phyloP scores from a whole-genome alignment of 768 basidiomycete species.

The Coprinellus micaceus region DNA sequence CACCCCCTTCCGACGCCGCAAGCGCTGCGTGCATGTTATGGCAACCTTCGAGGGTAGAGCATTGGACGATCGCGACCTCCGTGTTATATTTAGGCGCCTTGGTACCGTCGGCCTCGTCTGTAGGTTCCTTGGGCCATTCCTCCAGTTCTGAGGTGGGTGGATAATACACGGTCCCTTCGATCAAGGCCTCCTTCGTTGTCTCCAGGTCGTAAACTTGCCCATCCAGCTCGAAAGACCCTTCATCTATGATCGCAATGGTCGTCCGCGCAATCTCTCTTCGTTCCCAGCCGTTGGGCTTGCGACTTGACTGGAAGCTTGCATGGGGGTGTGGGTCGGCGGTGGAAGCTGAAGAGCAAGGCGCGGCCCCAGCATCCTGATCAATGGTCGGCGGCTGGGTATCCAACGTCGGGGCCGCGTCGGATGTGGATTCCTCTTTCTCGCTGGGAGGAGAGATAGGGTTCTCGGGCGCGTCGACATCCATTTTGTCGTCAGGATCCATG shows the following conservation, averaged over 20 bases:
- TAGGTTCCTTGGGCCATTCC: slow-evolving; percentile 33
- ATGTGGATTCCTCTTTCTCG: too few species aligned
- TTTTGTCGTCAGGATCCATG: too few species aligned
- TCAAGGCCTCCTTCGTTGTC: slow-evolving; percentile 22
- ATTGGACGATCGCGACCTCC: slow-evolving; percentile 40
- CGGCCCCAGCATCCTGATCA: not conserved
- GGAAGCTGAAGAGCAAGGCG: too few species aligned
- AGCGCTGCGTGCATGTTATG: slow-evolving; percentile 22
- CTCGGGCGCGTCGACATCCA: too few species aligned
- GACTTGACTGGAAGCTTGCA: too few species aligned
- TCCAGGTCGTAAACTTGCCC: slow-evolving; percentile 25
- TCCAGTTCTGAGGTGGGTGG: slow-evolving; percentile 43
- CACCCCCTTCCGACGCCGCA: not conserved
- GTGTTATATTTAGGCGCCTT: not conserved
- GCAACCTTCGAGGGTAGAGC: slow-evolving; percentile 50
- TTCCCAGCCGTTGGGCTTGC: not conserved
- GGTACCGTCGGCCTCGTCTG: not conserved
- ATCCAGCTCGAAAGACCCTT: slow-evolving; percentile 35
- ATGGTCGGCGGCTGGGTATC: not conserved
- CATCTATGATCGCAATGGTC: slow-evolving; percentile 45
- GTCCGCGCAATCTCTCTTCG: slow-evolving; percentile 40
- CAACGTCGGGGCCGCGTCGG: too few species aligned
- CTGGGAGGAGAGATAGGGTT: too few species aligned
- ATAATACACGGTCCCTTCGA: slow-evolving; percentile 47
- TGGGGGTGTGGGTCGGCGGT: too few species aligned